phyloP scores from a whole-genome alignment of 768 basidiomycete species.

The Leccinellum albellum region DNA sequence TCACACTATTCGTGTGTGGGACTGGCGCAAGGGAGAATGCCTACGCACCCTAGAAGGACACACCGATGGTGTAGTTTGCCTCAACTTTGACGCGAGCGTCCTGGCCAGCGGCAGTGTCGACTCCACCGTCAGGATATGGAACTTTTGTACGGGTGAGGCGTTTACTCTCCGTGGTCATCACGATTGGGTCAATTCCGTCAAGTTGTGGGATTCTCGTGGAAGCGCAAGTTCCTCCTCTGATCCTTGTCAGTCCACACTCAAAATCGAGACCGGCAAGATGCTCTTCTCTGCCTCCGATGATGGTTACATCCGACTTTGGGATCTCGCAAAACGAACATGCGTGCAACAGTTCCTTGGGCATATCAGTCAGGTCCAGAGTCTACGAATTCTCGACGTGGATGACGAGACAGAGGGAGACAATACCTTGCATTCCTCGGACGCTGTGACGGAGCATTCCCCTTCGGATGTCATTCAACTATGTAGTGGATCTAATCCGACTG shows the following conservation, averaged over 20 bases:
- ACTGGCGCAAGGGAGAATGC: conserved; percentile 88
- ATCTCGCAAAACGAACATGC: conserved; percentile 75
- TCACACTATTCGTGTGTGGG: conserved; percentile 91
- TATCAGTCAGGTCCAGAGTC: conserved; percentile 90
- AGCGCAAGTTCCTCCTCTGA: conserved; percentile 6
- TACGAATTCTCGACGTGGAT: conserved; percentile 72
- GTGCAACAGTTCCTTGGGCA: conserved; percentile 85
- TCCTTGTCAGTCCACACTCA: conserved; percentile 35
- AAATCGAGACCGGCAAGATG: conserved; percentile 85
- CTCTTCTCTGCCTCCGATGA: conserved; percentile 97
- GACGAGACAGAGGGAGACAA: conserved; percentile 38
- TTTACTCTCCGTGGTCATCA: conserved; percentile 90
- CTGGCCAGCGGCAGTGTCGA: conserved; percentile 93
- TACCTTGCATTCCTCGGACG: conserved; percentile 7
- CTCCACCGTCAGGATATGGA: conserved; percentile 93
- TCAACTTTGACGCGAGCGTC: conserved; percentile 88
- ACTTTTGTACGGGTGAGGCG: conserved; percentile 85
- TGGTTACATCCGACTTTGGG: conserved; percentile 91
- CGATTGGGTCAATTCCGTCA: conserved; percentile 96
- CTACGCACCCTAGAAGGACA: conserved; percentile 88
- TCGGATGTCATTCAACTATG: conserved; percentile 16
- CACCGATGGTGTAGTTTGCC: conserved; percentile 84
- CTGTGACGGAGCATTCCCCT: conserved; percentile 13
- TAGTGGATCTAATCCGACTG: conserved; percentile 10
- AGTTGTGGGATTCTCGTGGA: conserved; percentile 71